Evolutionary conservation across 78 protist species (phyloP), one percentile per base, ranked within the genome.

Genomic region (Guillardia theta): DNA sequence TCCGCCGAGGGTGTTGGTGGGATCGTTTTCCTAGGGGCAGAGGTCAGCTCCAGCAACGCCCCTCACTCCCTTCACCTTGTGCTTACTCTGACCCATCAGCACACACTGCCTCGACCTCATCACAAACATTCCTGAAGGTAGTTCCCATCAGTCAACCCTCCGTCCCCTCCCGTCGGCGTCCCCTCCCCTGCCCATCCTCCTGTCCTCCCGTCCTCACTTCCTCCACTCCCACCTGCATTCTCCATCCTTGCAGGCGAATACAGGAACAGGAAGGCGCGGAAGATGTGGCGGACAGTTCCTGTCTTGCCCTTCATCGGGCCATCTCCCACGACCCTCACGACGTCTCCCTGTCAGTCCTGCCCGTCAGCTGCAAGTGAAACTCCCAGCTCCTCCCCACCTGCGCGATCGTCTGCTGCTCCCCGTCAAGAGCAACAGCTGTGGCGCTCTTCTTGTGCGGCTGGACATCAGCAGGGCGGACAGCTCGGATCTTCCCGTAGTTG

Each of bases 391-490:
- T n/a, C n/a, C n/a, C n/a, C n/a, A n/a, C n/a, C n/a, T n/a, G n/a
- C n/a, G n/a, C 83, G 27, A 70, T 12, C 36, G 78, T 64, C 36
- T 5, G 36, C 78, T 64, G 78, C 78, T 64, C 78, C 22, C 39
- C 12, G 78, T 64, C 78, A 24, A 64, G 78, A 5, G 78, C 78
- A 24, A 64, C 70, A 27, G 70, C 83, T 24, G 83, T 70, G 4
- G 83, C 83, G 83, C 83, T 70, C 41, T 70, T 70, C 83, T 70
- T 70, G 36, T 70, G 83, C 83, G 83, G 83, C 83, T 70, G 83
- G 46, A 43, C 83, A 18, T 70, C 83, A 24, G 36, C 22, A 24
- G 83, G 83, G n/a, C 83, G 6, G 70, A 58, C 27, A 8, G 70
- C 70, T 4, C 83, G 83, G 36, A 24, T 70, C 41, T 70, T 70